A percentile compares a stretch with the other conserved stretches of the same genome.
Conservation (phyloP, 768 basidiomycete genomes). For the Amanita pseudoporphyria region DNA sequence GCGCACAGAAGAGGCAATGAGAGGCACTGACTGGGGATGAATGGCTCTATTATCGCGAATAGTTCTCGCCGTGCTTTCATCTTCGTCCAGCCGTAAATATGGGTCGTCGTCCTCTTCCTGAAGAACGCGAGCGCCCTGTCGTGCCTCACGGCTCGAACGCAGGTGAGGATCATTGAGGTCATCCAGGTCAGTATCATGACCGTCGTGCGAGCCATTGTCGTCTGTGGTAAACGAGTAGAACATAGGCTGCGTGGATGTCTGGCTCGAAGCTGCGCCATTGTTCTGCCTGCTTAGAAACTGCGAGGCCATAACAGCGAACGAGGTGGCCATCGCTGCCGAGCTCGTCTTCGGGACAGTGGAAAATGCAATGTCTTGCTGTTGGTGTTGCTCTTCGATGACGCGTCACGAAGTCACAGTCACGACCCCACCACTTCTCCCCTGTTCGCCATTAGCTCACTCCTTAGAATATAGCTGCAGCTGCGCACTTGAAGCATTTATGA, state of each 20-base stretch:
- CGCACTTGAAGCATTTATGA: too few relatives aligned
- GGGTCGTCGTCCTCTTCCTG: conserved; percentile 62
- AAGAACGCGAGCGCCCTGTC: conserved; percentile 18
- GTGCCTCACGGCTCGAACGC: conserved; percentile 24
- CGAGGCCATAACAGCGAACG: conserved; percentile 76
- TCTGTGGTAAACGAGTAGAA: conserved; percentile 87
- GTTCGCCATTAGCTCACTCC: not conserved
- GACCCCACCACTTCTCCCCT: not conserved
- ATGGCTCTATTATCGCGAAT: conserved; percentile 20
- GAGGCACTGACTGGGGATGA: conserved; percentile 26
- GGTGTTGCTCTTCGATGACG: not conserved
- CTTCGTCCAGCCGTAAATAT: conserved; percentile 70
- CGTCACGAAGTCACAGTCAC: not conserved
- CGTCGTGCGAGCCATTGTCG: conserved; percentile 42
- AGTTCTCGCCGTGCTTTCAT: conserved; percentile 28
- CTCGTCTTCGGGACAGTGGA: conserved; percentile 11
- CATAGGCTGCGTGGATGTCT: conserved; percentile 65
- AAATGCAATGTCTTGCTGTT: conserved; percentile 1
- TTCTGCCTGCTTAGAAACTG: conserved; percentile 62
- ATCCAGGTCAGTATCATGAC: conserved; percentile 46
- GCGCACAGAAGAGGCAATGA: conserved; percentile 25
- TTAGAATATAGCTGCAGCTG: not conserved
- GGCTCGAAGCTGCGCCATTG: conserved; percentile 30
- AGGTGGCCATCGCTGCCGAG: conserved; percentile 39
- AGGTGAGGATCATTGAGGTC: conserved; percentile 76